Conservation (phyloP, 2,329 filamentous ascomycete genomes). For the Pseudocercospora crystallina region DNA sequence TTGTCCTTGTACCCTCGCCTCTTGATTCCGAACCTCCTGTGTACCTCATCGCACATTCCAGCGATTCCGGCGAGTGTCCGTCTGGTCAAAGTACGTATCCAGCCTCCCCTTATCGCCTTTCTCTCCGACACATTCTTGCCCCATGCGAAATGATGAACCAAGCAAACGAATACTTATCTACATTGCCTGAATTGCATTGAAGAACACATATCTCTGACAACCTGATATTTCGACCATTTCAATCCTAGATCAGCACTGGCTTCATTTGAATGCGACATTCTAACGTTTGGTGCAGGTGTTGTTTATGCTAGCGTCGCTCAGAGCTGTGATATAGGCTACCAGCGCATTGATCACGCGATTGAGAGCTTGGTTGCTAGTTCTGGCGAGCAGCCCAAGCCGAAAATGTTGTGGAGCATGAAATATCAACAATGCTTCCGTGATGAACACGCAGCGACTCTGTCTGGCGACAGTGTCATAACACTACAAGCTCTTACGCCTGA, state of each 20-base stretch:
- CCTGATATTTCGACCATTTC: constrained; percentile 61
- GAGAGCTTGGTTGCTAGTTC: constrained; percentile 43
- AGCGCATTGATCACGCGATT: constrained; percentile 43
- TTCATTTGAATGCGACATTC: too few relatives aligned
- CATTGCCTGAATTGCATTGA: constrained; percentile 98
- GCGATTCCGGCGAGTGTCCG: constrained; percentile 90
- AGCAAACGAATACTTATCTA: constrained; percentile 96
- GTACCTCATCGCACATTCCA: constrained; percentile 72
- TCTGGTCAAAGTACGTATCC: constrained; percentile 77
- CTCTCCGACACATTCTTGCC: neutral
- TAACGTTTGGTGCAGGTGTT: constrained; percentile 47
- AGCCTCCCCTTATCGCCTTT: constrained; percentile 11
- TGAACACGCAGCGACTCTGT: constrained; percentile 30
- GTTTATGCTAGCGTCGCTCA: constrained; percentile 55
- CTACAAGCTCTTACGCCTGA: constrained; percentile 59
- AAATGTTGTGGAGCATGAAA: constrained; percentile 53
- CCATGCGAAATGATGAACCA: constrained; percentile 74
- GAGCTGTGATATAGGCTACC: constrained; percentile 35
- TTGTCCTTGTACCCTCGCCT: constrained; percentile 62
- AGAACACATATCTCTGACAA: constrained; percentile 81
- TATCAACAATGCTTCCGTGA: constrained; percentile 50
- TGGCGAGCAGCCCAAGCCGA: constrained; percentile 36
- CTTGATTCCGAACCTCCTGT: constrained; percentile 50
- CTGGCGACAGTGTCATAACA: constrained; percentile 37
- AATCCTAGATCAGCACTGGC: too few relatives aligned